These are phyloP conservation scores for Colletotrichum sp. DNA, from an alignment of 2,329 filamentous ascomycete genomes.

Conservation along the genomic window DNA sequence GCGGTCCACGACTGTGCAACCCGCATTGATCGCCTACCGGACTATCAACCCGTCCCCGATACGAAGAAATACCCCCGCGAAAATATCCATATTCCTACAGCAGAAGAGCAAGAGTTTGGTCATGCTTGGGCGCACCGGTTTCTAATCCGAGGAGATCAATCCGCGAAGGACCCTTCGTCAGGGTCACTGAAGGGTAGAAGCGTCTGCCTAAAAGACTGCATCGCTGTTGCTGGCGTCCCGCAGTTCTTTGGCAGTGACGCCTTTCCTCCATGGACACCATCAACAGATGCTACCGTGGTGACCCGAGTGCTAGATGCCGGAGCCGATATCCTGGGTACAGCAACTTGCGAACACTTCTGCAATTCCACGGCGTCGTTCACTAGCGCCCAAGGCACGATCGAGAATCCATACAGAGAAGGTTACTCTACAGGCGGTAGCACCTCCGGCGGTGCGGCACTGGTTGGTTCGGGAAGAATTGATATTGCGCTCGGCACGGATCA, in stretches of 20 bases:
- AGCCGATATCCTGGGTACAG: conserved; percentile 53
- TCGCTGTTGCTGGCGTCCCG: conserved; percentile 58
- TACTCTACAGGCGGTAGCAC: conserved; percentile 56
- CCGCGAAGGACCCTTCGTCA: not conserved
- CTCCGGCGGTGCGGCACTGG: conserved; percentile 50
- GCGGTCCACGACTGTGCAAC: conserved; percentile 58
- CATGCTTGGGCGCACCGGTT: conserved; percentile 58
- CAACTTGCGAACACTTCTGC: conserved; percentile 60
- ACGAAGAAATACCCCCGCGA: conserved; percentile 48
- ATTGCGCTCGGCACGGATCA: conserved; percentile 54
- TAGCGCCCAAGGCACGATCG: conserved; percentile 48
- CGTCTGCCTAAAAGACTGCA: conserved; percentile 59
- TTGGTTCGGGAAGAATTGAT: conserved; percentile 47
- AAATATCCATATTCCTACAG: conserved; percentile 42
- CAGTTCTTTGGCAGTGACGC: conserved; percentile 58
- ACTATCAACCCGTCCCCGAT: conserved; percentile 50
- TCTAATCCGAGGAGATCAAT: conserved; percentile 36
- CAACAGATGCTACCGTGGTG: conserved; percentile 59
- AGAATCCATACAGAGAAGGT: conserved; percentile 48
- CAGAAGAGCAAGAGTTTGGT: conserved; percentile 48
- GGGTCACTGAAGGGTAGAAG: conserved; percentile 44
- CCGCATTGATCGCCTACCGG: conserved; percentile 45
- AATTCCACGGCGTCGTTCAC: conserved; percentile 53
- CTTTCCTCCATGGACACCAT: conserved; percentile 53
- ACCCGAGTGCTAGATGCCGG: conserved; percentile 55